Percentiles rank a stretch among this genome's conserved stretches.
Evolutionary conservation across 352 stramenopile species (phyloP).

Genomic region (Pythium coloratum): DNA sequence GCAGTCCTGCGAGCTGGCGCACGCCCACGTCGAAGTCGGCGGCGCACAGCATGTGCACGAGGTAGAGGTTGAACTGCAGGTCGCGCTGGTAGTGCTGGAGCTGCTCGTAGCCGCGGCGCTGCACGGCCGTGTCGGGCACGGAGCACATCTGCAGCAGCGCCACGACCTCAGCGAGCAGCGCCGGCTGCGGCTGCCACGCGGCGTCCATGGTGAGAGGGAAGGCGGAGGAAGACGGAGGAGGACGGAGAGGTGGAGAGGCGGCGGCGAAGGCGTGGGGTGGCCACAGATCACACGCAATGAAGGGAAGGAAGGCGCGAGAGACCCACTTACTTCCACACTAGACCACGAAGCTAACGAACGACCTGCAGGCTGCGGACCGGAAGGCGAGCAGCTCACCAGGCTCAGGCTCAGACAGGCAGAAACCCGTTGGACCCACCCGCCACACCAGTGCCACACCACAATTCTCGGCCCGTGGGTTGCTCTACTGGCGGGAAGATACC

Average conservation of each 20-base stretch:
- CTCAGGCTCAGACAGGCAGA: slow-evolving; percentile 20
- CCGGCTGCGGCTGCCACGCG: slow-evolving; percentile 77
- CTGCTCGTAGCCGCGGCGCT: slow-evolving; percentile 79
- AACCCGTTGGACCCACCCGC: neutral
- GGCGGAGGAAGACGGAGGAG: slow-evolving; percentile 1
- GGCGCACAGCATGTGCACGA: slow-evolving; percentile 81
- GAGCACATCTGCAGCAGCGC: slow-evolving; percentile 77
- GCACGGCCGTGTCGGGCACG: slow-evolving; percentile 84
- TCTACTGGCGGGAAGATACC: neutral
- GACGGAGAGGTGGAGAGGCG: neutral
- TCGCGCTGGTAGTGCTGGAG: slow-evolving; percentile 88
- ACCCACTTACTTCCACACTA: neutral
- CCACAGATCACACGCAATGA: neutral
- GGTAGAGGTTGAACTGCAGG: slow-evolving; percentile 89
- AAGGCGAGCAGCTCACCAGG: slow-evolving; percentile 19
- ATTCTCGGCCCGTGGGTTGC: slow-evolving; percentile 3
- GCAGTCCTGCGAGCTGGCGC: slow-evolving; percentile 72
- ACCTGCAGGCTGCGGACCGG: slow-evolving; percentile 18
- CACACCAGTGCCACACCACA: slow-evolving; percentile 33
- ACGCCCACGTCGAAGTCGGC: slow-evolving; percentile 58
- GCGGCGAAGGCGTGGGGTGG: neutral
- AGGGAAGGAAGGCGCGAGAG: neutral
- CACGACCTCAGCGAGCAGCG: slow-evolving; percentile 76
- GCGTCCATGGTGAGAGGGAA: slow-evolving; percentile 29
- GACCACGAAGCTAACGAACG: too few species aligned